phyloP scores from a whole-genome alignment of 805 yeast genomes.

The Tetrapisispora taiwanensis region DNA sequence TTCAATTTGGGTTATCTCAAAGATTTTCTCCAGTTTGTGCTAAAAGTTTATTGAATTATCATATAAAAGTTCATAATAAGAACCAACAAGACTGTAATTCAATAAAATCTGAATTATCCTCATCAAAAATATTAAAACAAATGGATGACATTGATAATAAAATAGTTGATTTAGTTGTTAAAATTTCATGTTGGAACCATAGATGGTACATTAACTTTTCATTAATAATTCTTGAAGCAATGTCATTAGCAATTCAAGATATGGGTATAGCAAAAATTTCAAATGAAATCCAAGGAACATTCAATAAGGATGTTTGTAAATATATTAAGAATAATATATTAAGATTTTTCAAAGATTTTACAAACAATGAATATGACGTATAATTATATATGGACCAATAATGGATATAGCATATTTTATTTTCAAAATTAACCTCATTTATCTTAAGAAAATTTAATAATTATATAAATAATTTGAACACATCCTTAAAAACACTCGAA shows the following conservation, averaged over 20 bases:
- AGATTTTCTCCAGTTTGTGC: conserved; percentile 75
- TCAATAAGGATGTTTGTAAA: conserved; percentile 33
- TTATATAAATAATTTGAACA: too few species aligned
- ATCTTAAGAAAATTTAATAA: too few species aligned
- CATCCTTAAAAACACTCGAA: too few species aligned
- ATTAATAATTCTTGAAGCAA: conserved; percentile 45
- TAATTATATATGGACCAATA: neutral
- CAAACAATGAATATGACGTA: conserved; percentile 15
- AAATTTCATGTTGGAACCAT: conserved; percentile 82
- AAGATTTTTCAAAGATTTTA: conserved; percentile 14
- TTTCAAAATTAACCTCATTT: too few species aligned
- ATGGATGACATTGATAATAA: conserved; percentile 33
- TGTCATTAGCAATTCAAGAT: conserved; percentile 52
- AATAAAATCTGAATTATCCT: conserved; percentile 13
- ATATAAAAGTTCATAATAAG: conserved; percentile 36
- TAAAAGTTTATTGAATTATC: conserved; percentile 56
- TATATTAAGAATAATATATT: conserved; percentile 16
- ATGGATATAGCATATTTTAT: too few species aligned
- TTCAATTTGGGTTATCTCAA: conserved; percentile 51
- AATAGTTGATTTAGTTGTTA: conserved; percentile 57
- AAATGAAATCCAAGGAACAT: conserved; percentile 55
- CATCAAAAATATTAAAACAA: conserved; percentile 26
- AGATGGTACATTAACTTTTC: conserved; percentile 92
- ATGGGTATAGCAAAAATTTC: conserved; percentile 70
- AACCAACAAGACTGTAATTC: conserved; percentile 10